Base-by-base conservation (phyloP, 2,329 filamentous ascomycete species). In the Fusarium circinatum region DNA sequence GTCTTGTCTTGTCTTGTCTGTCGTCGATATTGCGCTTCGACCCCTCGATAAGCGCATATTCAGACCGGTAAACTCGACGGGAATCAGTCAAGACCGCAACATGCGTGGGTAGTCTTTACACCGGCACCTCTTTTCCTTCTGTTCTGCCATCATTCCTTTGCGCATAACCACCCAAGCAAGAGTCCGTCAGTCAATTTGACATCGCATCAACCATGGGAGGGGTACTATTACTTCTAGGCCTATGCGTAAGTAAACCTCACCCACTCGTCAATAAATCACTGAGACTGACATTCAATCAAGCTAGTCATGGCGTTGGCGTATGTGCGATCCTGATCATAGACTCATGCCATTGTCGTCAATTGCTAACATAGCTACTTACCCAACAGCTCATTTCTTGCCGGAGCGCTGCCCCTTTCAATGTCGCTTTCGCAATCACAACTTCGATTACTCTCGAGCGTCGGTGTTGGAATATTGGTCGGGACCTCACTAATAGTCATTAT, bases 401-500 rank as follows among this genome's bases (percentile, higher is more conserved):
- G 96, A 83, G 93, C 94, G 76, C 87, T 99, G 74, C 96, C 96
- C 42, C 87, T 99, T 57, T 95, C 94, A 65, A 94, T 99, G 86
- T 90, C 92, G 65, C 89, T 99, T 32, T 96, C 95, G 36, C 91
- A 93, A 68, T 94, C 94, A 48, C 94, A 98, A 82, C 86, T 98
- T 65, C 92, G 96, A 79, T 86, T 98, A 56, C 93, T 98, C 80
- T 97, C 96, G 28, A 95, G 95, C 65, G 90, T 98, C 80, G 96
- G 96, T 60, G 94, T 98, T 82, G 96, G 96, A 49, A 93, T 99
- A 58, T 87, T 99, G 14, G 95, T 99, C 22, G 96, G 96, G 41
- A 98, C 96, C 34, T 96, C 96, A 3, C 88, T 99, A 74, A 96
- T 98, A 74, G 95, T 99, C 38, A 98, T 99, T 79, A 98, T 99